Evolutionary conservation across 768 basidiomycete species (phyloP), one percentile per base, ranked within the genome.

Genomic region (Auricularia heimuer): DNA sequence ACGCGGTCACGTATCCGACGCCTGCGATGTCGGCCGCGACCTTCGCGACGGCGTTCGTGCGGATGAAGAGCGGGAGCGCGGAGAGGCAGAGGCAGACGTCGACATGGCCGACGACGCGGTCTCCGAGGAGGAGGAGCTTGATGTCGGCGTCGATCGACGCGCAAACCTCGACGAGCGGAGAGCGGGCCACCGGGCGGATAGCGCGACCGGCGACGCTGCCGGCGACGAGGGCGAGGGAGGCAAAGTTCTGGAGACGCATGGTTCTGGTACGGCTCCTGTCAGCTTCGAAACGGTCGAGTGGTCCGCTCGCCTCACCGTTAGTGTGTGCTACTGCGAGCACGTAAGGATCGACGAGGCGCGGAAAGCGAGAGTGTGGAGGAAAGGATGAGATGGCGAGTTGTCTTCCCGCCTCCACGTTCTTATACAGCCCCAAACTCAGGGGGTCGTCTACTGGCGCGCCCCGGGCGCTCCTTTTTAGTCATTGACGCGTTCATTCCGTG

Each of bases 1-100:
- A 21, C 21, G 68, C 66, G 3, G 67, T 71, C 3, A 77, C 76
- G 1, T 67, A 66, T 0, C 67, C 21, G 60, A 70, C 69, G 36
- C 81, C 81, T 11, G 68, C 72, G 14, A 76, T 44, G 0, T 66
- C 68, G 45, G 74, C 72, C 7, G 75, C 79, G 18, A 70, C 61
- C 10, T 73, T 65, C 6, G 75, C 72, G 24, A 76, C 58, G 0
- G 68, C 6, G 63, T 79, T 75, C 4, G 75, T 72, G 3, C 70
- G 29, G 2, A 81, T 61, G 67, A 79, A 77, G 29, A 63, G 62
- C 0, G 77, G 75, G 42, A 83, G 65, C 4, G 65, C 72, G 12
- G 80, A 79, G 14, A 78, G 37, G 66, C 82, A 83, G 39, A 82
- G 67, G 61, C 82, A 83, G 3, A 75, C 69, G 51, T 76, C 81